Evolutionary conservation across 2,329 filamentous ascomycete species (phyloP), one percentile per base, ranked within the genome.

Genomic region (Ilyonectria sp.): DNA sequence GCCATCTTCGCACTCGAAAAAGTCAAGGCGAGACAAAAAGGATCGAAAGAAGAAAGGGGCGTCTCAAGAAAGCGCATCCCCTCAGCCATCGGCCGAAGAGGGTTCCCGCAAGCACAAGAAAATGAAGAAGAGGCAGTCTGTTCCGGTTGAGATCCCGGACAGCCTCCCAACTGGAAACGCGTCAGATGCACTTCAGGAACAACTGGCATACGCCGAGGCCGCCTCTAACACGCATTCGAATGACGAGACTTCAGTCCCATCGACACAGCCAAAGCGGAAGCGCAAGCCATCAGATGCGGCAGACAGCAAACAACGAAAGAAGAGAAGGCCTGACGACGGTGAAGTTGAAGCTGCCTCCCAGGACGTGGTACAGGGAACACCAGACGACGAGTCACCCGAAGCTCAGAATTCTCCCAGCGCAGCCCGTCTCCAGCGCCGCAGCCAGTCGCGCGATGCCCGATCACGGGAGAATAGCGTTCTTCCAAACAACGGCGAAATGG

Each of bases 241-340:
- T 37, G 74, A 77, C 10, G 75, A 73, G 29, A 59, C 57, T 4
- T 58, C 60, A 2, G 54, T 69, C 31, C 63, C 72, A 44, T 70
- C 74, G 26, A 65, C 72, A 3, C 74, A 77, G 19, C 59, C 72
- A 17, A 81, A 77, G 65, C 77, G 78, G 69, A 81, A 81, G 67
- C 78, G 80, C 70, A 80, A 77, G 63, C 62, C 73, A 1, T 75
- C 77, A 5, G 75, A 77, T 56, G 74, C 75, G 2, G 59, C 69
- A 6, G 79, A 80, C 10, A 72, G 72, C n/a, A 79, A 79, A 63
- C 71, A 74, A 35, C 73, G 75, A 29, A 82, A 81, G 74, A 82
- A 81, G 71, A 73, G 71, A 19, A 79, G 73, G 43, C 70, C 76
- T 11, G 65, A 71, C 52, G 74, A 74, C 21, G 61, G 73, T 7